Conservation (phyloP, 148 eudicot genomes). For the Arbutus unedo region DNA sequence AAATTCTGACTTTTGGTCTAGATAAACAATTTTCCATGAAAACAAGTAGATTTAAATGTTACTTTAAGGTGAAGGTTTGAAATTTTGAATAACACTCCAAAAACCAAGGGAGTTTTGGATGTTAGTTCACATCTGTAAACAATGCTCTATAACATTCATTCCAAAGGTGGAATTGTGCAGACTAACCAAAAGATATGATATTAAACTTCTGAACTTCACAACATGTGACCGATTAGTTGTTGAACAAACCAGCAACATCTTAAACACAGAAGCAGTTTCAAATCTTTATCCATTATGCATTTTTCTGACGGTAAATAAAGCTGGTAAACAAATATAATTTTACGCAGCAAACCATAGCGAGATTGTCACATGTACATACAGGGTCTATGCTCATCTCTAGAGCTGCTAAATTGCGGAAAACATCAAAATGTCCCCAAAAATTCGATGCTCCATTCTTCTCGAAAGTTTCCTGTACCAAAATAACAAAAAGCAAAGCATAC, state of each 20-base stretch:
- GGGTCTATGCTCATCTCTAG: slow-evolving; percentile 33
- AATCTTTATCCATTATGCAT: not conserved
- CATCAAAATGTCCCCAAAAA: slow-evolving; percentile 80
- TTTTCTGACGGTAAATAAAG: not conserved
- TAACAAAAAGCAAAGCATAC: not conserved
- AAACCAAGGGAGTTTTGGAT: not conserved
- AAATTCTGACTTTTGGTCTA: not conserved
- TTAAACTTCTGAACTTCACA: not conserved
- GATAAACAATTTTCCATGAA: not conserved
- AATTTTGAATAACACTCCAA: not conserved
- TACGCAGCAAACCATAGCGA: not conserved
- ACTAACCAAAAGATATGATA: not conserved
- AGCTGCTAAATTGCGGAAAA: slow-evolving; percentile 38
- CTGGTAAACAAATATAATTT: not conserved
- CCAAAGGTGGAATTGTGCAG: not conserved
- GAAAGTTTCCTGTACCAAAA: slow-evolving; percentile 48
- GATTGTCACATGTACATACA: slow-evolving; percentile 28
- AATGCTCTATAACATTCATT: not conserved
- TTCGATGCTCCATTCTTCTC: slow-evolving; percentile 64
- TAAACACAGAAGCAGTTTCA: not conserved
- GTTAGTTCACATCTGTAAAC: not conserved
- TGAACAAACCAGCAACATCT: not conserved
- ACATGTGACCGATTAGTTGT: not conserved
- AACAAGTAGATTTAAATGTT: not conserved
- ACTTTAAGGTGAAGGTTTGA: not conserved